These are phyloP conservation scores for Pilaira anomala DNA, from an alignment of 192 early-diverging fungal genomes.

Conservation along the genomic window DNA sequence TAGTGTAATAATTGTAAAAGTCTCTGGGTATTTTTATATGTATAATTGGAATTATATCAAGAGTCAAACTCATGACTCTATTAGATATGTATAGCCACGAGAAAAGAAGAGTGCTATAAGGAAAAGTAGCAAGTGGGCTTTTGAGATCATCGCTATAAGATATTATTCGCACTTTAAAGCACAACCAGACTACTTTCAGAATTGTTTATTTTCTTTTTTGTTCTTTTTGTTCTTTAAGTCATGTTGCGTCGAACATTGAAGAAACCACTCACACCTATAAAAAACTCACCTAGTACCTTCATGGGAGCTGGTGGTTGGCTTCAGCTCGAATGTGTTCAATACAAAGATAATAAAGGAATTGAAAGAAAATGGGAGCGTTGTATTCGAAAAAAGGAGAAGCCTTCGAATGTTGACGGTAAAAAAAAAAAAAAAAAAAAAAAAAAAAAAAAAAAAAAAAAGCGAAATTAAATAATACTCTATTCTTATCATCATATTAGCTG, in stretches of 20 bases:
- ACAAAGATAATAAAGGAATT: not conserved
- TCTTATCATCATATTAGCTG: not conserved
- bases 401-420: slow-evolving; percentile 3
- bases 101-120: no score
- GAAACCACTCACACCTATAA: not conserved
- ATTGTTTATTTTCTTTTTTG: not conserved
- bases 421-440: not conserved
- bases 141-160: not conserved
- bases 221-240: not conserved
- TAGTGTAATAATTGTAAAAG: no score
- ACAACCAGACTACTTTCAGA: not conserved
- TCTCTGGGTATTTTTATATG: no score
- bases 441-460: not conserved
- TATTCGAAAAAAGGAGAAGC: slow-evolving; percentile 3
- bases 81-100: no score
- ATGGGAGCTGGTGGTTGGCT: slow-evolving; percentile 5
- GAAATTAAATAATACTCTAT: no score
- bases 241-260: no score
- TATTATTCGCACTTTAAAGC: not conserved
- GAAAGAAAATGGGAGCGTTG: slow-evolving; percentile 10
- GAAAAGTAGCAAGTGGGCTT: no score
- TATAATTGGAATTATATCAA: no score
- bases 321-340: not conserved
- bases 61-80: no score
- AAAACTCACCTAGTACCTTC: not conserved